Evolutionary conservation across 2,329 filamentous ascomycete species (phyloP).

Genomic region (Pyrenophora seminiperda): DNA sequence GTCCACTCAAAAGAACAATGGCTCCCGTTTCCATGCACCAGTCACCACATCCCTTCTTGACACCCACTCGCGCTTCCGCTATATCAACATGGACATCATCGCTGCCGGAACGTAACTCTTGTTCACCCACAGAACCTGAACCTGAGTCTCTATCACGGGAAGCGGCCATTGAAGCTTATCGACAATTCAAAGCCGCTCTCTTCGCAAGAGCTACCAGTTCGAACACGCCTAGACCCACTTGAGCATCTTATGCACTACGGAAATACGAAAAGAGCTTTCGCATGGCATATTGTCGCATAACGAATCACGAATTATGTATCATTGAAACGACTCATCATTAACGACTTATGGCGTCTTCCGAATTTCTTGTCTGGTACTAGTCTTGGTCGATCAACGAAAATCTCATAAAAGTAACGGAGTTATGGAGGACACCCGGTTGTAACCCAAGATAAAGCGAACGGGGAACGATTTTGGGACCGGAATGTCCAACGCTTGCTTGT

Average conservation of each 20-base stretch:
- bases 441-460: neutral
- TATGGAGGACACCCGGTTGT: neutral
- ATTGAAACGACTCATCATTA: constrained; percentile 6
- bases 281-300: neutral
- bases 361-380: neutral
- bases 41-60: constrained; percentile 35
- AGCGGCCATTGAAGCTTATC: constrained; percentile 43
- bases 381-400: constrained; percentile 2
- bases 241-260: neutral
- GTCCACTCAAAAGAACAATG: constrained; percentile 26
- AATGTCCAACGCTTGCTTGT: neutral
- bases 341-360: constrained; percentile 2
- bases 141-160: constrained; percentile 28
- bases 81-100: constrained; percentile 43
- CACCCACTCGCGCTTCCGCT: constrained; percentile 33
- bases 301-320: constrained; percentile 1
- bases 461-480: neutral
- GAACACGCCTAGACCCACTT: constrained; percentile 2
- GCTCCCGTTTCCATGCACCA: constrained; percentile 19
- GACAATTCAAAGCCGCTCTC: constrained; percentile 38
- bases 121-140: constrained; percentile 14
- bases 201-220: constrained; percentile 43
- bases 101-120: constrained; percentile 28
- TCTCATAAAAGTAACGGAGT: neutral
- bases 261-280: neutral